Evolutionary conservation across 2,329 filamentous ascomycete species (phyloP), one percentile per base, ranked within the genome.

Genomic region (Hymenoscyphus fraxineus): DNA sequence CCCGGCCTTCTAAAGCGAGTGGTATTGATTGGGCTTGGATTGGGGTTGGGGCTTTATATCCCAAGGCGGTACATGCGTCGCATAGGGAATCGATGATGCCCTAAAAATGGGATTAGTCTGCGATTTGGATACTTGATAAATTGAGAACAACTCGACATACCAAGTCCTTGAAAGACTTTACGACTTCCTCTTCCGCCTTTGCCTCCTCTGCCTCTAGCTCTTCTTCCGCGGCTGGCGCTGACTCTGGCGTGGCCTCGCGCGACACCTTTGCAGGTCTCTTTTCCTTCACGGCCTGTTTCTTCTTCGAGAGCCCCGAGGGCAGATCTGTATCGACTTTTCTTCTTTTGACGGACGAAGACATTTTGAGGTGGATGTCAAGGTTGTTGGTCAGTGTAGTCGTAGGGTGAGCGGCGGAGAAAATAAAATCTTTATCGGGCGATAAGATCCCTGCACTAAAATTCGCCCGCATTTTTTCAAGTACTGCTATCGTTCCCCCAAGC

Each of bases 11-110:
- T 3, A 97, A 82, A 41, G 93, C 93, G 60, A 84, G 76, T 4
- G 94, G 94, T 71, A 98, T 96, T 0, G 93, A 85, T 76, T 96
- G 85, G 60, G 84, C 83, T 77, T 97, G 95, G 69, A 99, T 98
- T 0, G 93, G 89, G 1, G 94, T 99, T 0, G 95, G 92, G 35
- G 84, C 78, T 73, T 89, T 96, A 83, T 93, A 99, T 67, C 90
- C 90, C 61, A 98, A 83, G 0, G 85, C 82, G 5, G 85, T 85
- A 79, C 94, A 98, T 59, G 94, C 92, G 75, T 98, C 93, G 78
- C 92, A 96, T 61, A 99, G 83, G 38, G 90, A 85, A 63, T 96
- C 92, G 65, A 93, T 90, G 59, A 98, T 85, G 31, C 94, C 94
- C 86, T 88, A 62, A 2, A n/a, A 1, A 40, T 9, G 31, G 1